Evolutionary conservation across 202 grass and related monocot genomes (phyloP).

Genomic region (Carex sylvatica): DNA sequence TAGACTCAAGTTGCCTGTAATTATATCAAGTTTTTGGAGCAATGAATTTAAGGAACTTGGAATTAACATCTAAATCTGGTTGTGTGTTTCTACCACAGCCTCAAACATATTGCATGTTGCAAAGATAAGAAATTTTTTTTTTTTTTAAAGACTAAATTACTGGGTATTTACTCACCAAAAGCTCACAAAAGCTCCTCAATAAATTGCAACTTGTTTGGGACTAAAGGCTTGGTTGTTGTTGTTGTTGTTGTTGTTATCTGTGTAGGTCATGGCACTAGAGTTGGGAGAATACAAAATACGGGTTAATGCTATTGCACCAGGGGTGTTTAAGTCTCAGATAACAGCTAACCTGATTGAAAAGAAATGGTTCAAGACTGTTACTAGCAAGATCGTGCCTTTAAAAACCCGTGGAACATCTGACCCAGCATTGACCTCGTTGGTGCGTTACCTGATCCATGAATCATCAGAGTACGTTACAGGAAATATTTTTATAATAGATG

Average conservation of each 20-base stretch:
- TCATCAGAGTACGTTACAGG: conserved; percentile 64
- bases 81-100: not conserved
- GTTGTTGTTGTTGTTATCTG: not conserved
- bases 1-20: not conserved
- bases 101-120: not conserved
- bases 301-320: conserved; percentile 64
- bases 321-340: conserved; percentile 78
- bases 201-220: not conserved
- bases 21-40: not conserved
- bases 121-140: not conserved
- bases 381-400: conserved; percentile 59
- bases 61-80: not conserved
- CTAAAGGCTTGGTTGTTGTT: too few species aligned
- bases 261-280: conserved; percentile 69
- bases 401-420: conserved; percentile 47
- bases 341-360: conserved; percentile 57
- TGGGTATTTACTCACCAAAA: not conserved
- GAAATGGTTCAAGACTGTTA: conserved; percentile 51
- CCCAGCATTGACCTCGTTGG: conserved; percentile 66
- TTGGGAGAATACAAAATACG: conserved; percentile 59
- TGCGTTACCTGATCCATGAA: conserved; percentile 69
- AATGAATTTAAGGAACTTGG: not conserved
- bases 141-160: not conserved
- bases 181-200: not conserved
- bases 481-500: conserved; percentile 67